Base-by-base conservation (phyloP, 306 rosid species). In the Neltuma alba region DNA sequence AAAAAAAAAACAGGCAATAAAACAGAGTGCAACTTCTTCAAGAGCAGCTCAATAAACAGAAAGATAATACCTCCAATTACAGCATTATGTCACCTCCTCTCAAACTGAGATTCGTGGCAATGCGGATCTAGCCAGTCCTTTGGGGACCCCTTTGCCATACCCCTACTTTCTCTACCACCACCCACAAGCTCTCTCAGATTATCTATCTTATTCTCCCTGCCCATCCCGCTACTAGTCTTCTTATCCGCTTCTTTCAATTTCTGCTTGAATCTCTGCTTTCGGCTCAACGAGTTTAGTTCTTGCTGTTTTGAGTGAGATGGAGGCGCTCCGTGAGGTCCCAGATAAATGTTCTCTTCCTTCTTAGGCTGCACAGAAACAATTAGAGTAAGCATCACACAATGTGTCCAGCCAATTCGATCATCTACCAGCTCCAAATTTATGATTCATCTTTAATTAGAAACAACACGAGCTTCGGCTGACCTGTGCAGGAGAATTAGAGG, bases 101-200 rank as follows among this genome's bases (percentile, higher is more conserved):
- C 96, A 74, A 91, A 93, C 20, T 89, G 79, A 72, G 99, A 76
- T 90, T 93, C 98, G 50, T 88, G 96, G 84, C 98, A 96, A 87
- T 96, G 98, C 33, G 97, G 94, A 82, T 96, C 98, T 57, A 96
- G 88, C 99, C 99, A 96, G 31, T 90, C 99, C 86, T 90, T 90
- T 3, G 85, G 31, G 79, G 94, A 69, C 79, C 85, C 90, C 84
- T 85, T 91, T 54, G 79, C 60, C 90, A 85, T 86, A 79, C 74
- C 52, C 71, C 16, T 74, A 78, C 83, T 70, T 47, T 67, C 61
- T 75, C 79, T 93, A 28, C 92, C 92, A 50, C 80, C 92, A 50
- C 98, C 98, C 44, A 96, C 98, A 81, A 96, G 99, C 87, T 96
- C 99, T 80, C 86, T 85, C 76, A 96, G 75, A 87, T 85, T 88